phyloP scores from a whole-genome alignment of 768 basidiomycete genomes.

The Suillus luteus region DNA sequence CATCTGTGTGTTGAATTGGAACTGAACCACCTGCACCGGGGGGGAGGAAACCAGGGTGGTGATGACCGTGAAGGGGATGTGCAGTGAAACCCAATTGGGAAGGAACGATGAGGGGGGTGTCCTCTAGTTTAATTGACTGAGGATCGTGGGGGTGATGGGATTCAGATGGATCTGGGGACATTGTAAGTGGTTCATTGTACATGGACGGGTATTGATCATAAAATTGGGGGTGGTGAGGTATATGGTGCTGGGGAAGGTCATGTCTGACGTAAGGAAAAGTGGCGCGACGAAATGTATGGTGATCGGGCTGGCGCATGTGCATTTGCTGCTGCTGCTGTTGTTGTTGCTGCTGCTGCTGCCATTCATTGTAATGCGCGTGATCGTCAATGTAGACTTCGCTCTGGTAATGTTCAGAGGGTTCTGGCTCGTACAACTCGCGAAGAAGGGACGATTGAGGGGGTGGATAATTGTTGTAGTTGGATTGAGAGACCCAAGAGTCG shows the following conservation, averaged over 20 bases:
- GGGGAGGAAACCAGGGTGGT: conserved; percentile 44
- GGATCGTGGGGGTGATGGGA: conserved; percentile 20
- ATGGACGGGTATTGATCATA: conserved; percentile 36
- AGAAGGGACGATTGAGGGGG: conserved; percentile 57
- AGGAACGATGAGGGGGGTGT: conserved; percentile 59
- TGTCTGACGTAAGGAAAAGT: conserved; percentile 80
- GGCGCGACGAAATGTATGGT: conserved; percentile 56
- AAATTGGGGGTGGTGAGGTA: conserved; percentile 34
- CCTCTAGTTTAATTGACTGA: conserved; percentile 66
- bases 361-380: conserved; percentile 36
- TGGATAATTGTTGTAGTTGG: conserved; percentile 33
- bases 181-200: conserved; percentile 42
- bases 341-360: conserved; percentile 40
- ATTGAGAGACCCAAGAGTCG: conserved; percentile 41
- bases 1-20: conserved; percentile 85
- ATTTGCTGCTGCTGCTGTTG: conserved; percentile 20
- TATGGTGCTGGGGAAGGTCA: conserved; percentile 50
- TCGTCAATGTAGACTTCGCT: conserved; percentile 38
- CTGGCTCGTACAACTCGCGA: conserved; percentile 70
- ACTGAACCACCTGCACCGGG: conserved; percentile 43
- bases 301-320: conserved; percentile 38
- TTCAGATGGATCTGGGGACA: conserved; percentile 30
- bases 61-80: conserved; percentile 34
- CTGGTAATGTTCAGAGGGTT: conserved; percentile 45
- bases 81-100: conserved; percentile 48